Evolutionary conservation across 1,284 basidiomycete species (phyloP), one percentile per base, ranked within the genome.

Genomic region (Leccinum proximum): DNA sequence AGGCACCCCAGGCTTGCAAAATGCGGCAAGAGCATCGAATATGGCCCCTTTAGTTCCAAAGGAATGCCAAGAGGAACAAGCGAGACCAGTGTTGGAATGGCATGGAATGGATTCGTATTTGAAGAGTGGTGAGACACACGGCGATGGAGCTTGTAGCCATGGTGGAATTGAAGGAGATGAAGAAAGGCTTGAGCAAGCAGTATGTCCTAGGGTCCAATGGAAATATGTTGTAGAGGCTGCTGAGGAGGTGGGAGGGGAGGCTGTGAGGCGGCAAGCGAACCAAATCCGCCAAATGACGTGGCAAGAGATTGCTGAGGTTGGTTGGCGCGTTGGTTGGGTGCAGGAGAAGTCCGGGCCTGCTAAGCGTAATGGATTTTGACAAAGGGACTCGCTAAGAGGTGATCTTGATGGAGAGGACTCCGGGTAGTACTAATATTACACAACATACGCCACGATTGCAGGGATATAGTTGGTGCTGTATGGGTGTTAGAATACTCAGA

Each of bases 11-110:
- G 91, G 87, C 61, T 85, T 81, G 70, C 91, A 93, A 78, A 98
- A 98, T 0, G 94, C 90, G 1, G 93, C 84, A 6, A 97, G 81
- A 0, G 94, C 88, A 42, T 94, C 87, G 65, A 98, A 89, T 1
- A 37, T 37, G 90, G 87, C 1, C 94, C 95, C 72, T 98, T 98
- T 62, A 98, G 84, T 71, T 98, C 95, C n/a, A 97, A 79, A 0
- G 93, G 92, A 18, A 96, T 84, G 10, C 90, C 86, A 7, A 93
- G 82, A 33, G 92, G 93, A 67, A 94, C 83, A 48, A 96, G 85
- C 5, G 88, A 87, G 57, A 96, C 85, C 5, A 96, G 79, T 0
- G 89, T 89, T 2, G 87, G 87, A 63, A 98, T 85, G 0, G 93
- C 92, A 61, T 88, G 85, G 75, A 92, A 91, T 58, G 91, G 86